Conservation (phyloP, 768 basidiomycete genomes). For the Mycena floridula region DNA sequence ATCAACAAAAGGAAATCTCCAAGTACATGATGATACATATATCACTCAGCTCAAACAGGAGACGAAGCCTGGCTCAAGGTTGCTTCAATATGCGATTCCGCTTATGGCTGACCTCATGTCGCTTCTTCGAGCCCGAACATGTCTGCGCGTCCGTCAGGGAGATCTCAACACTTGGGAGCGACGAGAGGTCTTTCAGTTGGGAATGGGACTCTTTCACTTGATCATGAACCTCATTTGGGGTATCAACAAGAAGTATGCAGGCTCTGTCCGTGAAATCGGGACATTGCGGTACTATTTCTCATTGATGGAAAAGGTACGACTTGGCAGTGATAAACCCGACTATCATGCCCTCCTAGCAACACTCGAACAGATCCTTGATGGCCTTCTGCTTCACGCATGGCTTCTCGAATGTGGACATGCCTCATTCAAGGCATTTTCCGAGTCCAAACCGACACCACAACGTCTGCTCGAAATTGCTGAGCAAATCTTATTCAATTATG, state of each 20-base stretch:
- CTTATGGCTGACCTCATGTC: slow-evolving; percentile 23
- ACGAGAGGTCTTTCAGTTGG: slow-evolving; percentile 15
- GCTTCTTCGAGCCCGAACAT: slow-evolving; percentile 16
- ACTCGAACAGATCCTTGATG: slow-evolving; percentile 2
- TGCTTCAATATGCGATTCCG: slow-evolving; percentile 11
- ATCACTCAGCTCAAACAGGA: not conserved
- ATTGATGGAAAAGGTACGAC: slow-evolving; percentile 22
- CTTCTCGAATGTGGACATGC: slow-evolving; percentile 13
- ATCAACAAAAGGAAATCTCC: not conserved
- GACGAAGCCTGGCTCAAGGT: not conserved
- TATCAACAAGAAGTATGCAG: slow-evolving; percentile 11
- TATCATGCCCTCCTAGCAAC: slow-evolving; percentile 24
- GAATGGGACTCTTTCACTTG: slow-evolving; percentile 26
- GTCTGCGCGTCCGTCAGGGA: slow-evolving; percentile 7
- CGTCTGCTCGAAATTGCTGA: slow-evolving; percentile 12
- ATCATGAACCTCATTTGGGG: slow-evolving; percentile 27
- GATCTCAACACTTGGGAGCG: slow-evolving; percentile 18
- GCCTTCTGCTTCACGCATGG: slow-evolving; percentile 27
- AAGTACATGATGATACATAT: not conserved
- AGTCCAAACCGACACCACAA: slow-evolving; percentile 19
- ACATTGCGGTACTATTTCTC: slow-evolving; percentile 24
- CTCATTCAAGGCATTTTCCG: slow-evolving; percentile 10
- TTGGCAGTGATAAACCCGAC: slow-evolving; percentile 26
- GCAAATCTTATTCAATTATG: slow-evolving; percentile 17
- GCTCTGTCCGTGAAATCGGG: slow-evolving; percentile 8